phyloP scores from a whole-genome alignment of 1,284 basidiomycete species.

The Ganoderma meredithae region DNA sequence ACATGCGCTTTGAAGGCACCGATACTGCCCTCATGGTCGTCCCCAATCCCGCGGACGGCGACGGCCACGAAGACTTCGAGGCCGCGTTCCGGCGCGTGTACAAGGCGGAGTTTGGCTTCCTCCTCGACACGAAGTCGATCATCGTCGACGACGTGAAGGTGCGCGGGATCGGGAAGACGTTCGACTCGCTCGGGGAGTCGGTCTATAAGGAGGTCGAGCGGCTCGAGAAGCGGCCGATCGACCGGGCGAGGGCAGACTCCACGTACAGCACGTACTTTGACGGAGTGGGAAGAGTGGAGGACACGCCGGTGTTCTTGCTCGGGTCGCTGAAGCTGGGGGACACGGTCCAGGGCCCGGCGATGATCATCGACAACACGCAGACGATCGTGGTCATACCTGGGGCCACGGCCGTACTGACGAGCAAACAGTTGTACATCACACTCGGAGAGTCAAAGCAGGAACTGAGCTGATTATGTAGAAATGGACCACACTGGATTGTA shows the following conservation, averaged over 20 bases:
- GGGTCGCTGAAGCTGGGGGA: constrained; percentile 74
- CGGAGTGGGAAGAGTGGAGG: constrained; percentile 69
- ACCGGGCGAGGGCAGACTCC: constrained; percentile 54
- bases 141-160: constrained; percentile 92
- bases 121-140: constrained; percentile 81
- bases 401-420: constrained; percentile 70
- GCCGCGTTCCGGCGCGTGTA: constrained; percentile 81
- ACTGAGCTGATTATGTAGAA: background rate
- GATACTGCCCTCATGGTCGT: constrained; percentile 93
- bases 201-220: constrained; percentile 77
- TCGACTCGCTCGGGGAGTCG: constrained; percentile 81
- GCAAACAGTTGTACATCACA: constrained; percentile 78
- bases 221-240: constrained; percentile 53
- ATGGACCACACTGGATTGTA: background rate
- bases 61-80: constrained; percentile 78
- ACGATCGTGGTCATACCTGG: constrained; percentile 86
- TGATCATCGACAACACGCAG: constrained; percentile 93
- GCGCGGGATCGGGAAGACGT: constrained; percentile 90
- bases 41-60: constrained; percentile 58
- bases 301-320: constrained; percentile 85
- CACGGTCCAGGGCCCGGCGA: constrained; percentile 80
- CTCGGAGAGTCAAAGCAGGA: constrained; percentile 41
- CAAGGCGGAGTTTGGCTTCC: constrained; percentile 90
- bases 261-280: constrained; percentile 83
- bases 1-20: constrained; percentile 93